Evolutionary conservation across 192 early-diverging fungal genomes (phyloP).

Genomic region (Powellomyces hirtus): DNA sequence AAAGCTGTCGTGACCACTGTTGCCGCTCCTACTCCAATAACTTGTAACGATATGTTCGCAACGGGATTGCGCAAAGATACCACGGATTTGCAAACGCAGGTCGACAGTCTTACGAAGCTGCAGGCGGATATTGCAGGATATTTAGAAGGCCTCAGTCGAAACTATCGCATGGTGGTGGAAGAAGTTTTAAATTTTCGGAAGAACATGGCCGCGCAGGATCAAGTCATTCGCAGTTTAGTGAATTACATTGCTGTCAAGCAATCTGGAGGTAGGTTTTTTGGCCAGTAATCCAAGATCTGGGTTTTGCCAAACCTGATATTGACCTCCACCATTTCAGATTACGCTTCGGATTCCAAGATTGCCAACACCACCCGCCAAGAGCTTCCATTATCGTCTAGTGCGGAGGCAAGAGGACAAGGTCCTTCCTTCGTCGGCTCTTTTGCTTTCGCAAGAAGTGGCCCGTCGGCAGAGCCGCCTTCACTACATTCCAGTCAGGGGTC

Average conservation of each 20-base stretch:
- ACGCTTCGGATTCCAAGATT: neutral
- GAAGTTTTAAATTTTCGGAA: constrained; percentile 29
- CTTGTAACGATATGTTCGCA: neutral
- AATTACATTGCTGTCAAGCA: constrained; percentile 36
- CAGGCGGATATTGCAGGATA: constrained; percentile 31
- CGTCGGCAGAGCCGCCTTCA: constrained; percentile 1
- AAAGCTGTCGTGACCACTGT: constrained; percentile 2
- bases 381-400: neutral
- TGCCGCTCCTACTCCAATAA: neutral
- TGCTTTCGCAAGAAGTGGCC: constrained; percentile 36
- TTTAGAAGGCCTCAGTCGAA: constrained; percentile 22
- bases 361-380: neutral
- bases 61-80: constrained; percentile 18
- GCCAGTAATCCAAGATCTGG: neutral
- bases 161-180: constrained; percentile 30
- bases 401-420: too few relatives aligned
- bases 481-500: neutral
- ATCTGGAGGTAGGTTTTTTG: constrained; percentile 10
- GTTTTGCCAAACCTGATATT: neutral
- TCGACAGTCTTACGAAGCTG: constrained; percentile 21
- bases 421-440: too few relatives aligned
- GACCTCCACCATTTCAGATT: neutral
- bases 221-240: constrained; percentile 29
- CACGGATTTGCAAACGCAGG: constrained; percentile 29
- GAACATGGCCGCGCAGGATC: constrained; percentile 26